Evolutionary conservation across 345 rosid genomes (phyloP), one percentile per base, ranked within the genome.

Genomic region (Citrus mangshanensis): DNA sequence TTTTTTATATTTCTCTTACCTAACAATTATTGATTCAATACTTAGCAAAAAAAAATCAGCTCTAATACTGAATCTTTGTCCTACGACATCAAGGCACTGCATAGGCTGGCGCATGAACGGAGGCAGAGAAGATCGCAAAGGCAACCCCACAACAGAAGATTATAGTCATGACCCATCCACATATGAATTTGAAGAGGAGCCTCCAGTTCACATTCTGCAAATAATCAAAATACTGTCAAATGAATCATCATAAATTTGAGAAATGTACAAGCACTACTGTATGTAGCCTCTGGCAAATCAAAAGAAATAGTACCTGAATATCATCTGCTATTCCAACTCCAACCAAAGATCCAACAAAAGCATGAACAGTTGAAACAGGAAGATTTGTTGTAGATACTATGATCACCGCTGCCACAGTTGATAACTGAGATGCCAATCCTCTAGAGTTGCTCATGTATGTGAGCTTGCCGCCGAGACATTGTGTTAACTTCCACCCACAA

Each of bases 191-290:
- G n/a, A 73, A 1, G 1, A 81, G 65, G 16, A 79, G 84, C 63
- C 79, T 83, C 86, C 80, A 63, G 59, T 86, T 83, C 51, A 83
- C 83, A 30, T 77, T 83, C 83, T 83, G 81, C 71, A 70, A 64
- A 18, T 2, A 22, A 27, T 14, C 58, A 54, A 54, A 13, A 54
- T 5, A 18, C 22, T 6, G 7, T 60, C 27, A 6, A 30, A 51
- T 30, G 13, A 30, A 51, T 30, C 35, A 51, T 65, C 51, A n/a
- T 46, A 35, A 46, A 32, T 75, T 49, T 64, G 0, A 37, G 42
- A 7, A 18, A 21, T 12, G 37, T 46, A 46, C 51, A 46, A 46
- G 18, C 51, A 46, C 51, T 13, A 13, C 51, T 46, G 51, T 1
- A 54, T 54, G 6, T 8, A 6, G 7, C 3, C 18, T 16, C 14